These are phyloP conservation scores for Suhomyces faveliae DNA, from an alignment of 805 yeast species.

Conservation along the genomic window DNA sequence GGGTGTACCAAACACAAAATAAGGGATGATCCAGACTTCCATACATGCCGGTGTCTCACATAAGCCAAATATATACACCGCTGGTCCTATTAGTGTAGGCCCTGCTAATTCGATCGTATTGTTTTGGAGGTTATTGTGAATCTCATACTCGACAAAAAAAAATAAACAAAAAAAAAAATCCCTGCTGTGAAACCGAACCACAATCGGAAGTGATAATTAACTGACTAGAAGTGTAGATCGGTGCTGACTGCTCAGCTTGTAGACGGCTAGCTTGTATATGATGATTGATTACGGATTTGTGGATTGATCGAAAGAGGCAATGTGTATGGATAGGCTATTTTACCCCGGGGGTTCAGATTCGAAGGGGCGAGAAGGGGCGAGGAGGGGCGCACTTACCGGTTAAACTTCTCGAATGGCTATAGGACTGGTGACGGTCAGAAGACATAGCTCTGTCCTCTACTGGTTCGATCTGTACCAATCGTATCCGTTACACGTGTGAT, in stretches of 20 bases:
- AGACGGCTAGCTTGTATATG: neutral
- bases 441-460: neutral
- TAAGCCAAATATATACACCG: no score
- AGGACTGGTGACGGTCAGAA: neutral
- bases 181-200: neutral
- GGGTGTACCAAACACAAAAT: neutral
- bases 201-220: neutral
- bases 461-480: neutral
- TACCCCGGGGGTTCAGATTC: neutral
- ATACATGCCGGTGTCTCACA: no score
- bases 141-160: constrained; percentile 2
- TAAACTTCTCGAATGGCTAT: neutral
- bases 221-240: neutral
- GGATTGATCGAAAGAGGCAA: no score
- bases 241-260: neutral
- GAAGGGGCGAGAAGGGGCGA: constrained; percentile 3
- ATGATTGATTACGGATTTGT: neutral
- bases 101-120: neutral
- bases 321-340: neutral
- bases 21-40: neutral
- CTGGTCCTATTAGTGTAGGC: no score
- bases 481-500: neutral
- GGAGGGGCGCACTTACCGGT: neutral
- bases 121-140: neutral
- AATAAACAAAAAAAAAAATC: neutral